Conservation (phyloP, 2,329 filamentous ascomycete species). For the Colletotrichum cuscutae region DNA sequence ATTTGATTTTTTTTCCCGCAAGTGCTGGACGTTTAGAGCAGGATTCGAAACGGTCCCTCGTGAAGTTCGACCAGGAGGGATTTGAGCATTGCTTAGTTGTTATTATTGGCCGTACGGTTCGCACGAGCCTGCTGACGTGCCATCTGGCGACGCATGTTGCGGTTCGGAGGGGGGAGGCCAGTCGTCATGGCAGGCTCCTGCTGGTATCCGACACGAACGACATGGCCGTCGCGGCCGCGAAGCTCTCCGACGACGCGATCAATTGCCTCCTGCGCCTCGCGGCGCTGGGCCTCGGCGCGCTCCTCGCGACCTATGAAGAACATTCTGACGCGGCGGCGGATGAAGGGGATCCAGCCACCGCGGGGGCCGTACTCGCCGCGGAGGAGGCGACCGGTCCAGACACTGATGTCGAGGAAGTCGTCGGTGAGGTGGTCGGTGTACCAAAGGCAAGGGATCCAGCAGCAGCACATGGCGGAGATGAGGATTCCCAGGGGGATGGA, state of each 20-base stretch:
- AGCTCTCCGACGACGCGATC: background rate
- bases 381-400: background rate
- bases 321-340: background rate
- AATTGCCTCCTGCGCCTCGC: background rate
- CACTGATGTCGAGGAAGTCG: background rate
- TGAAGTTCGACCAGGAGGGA: background rate
- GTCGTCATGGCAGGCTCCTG: background rate
- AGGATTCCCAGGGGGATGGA: slow-evolving; percentile 31
- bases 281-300: background rate
- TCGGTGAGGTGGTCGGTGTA: slow-evolving; percentile 19
- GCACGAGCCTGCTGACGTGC: background rate
- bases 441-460: slow-evolving; percentile 34
- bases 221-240: background rate
- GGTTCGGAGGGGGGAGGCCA: background rate
- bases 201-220: background rate
- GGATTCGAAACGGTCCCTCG: background rate
- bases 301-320: background rate
- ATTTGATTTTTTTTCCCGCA: background rate
- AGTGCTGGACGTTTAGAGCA: background rate
- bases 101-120: background rate
- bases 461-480: slow-evolving; percentile 35
- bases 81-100: background rate
- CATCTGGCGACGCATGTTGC: background rate
- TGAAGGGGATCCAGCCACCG: background rate
- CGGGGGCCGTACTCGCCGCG: background rate